Evolutionary conservation across 345 rosid genomes (phyloP), one percentile per base, ranked within the genome.

Genomic region (Schrenkiella parvula): DNA sequence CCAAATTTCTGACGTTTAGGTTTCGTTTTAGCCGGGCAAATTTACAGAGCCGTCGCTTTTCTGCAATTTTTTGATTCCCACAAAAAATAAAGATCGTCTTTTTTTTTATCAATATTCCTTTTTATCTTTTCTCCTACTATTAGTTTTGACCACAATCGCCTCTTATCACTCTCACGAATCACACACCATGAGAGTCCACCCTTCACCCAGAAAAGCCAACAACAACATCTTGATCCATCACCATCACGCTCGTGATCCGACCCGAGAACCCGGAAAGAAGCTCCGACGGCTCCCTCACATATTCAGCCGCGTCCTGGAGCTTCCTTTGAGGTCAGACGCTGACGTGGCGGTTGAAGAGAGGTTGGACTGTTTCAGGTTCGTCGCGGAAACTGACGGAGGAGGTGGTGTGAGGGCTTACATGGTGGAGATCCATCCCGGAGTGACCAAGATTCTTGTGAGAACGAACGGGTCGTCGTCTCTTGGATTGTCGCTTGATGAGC

Each of bases 251-350:
- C 73, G 79, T 64, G 55, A 71, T 47, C 82, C 73, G 9, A 61
- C 57, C 47, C 64, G 25, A 28, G 38, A 72, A 68, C 52, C 73
- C 38, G 47, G 63, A 31, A 92, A 88, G 84, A 90, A 83, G 74
- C 96, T 93, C 47, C 82, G 91, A 65, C 77, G 89, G 70, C 84
- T 92, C 19, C 98, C 97, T 37, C 97, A 90, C 74, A 86, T 93
- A 75, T 90, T 90, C 77, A 79, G 78, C 83, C 89, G 93, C 56
- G 88, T 88, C 38, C 59, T 93, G 19, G 93, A 93, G 82, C 92
- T 90, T 3, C 98, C 97, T 7, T 90, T 93, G 76, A 78, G 87
- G 73, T 84, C 92, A 34, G 96, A 90, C 66, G 95, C 93, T 19
- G 93, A 88, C 32, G 96, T 90, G 31, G 78, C 67, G 38, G 81